Conservation (phyloP, 345 rosid genomes). For the Citrus hindsii region DNA sequence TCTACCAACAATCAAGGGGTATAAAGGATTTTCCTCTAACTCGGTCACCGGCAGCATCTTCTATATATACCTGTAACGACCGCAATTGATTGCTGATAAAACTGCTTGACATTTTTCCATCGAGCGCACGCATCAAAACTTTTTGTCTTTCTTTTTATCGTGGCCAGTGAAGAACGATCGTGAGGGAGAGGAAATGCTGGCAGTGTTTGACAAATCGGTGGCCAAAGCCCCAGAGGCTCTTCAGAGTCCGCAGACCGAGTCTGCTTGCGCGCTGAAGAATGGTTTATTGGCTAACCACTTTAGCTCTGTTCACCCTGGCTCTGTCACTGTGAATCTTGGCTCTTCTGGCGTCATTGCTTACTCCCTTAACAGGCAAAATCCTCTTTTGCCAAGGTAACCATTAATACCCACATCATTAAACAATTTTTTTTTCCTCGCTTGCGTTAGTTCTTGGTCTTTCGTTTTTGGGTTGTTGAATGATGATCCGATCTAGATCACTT, state of each 20-base stretch:
- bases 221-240: slow-evolving; percentile 81
- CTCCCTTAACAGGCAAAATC: slow-evolving; percentile 71
- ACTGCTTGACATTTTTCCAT: background rate
- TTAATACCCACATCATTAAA: background rate
- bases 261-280: slow-evolving; percentile 60
- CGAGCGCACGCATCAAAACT: background rate
- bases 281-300: slow-evolving; percentile 63
- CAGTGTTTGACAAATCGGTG: slow-evolving; percentile 82
- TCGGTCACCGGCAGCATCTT: too few relatives aligned
- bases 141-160: background rate
- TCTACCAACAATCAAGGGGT: too few relatives aligned
- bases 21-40: too few relatives aligned
- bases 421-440: background rate
- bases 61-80: too few relatives aligned
- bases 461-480: background rate
- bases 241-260: slow-evolving; percentile 47
- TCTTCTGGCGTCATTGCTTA: slow-evolving; percentile 72
- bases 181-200: slow-evolving; percentile 53
- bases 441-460: background rate
- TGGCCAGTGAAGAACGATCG: background rate
- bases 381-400: slow-evolving; percentile 81
- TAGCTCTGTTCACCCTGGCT: slow-evolving; percentile 41
- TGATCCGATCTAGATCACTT: slow-evolving; percentile 10
- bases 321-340: slow-evolving; percentile 75
- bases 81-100: too few relatives aligned